These are phyloP conservation scores for Alternaria conjuncta DNA, from an alignment of 2,329 filamentous ascomycete species.

Conservation along the genomic window DNA sequence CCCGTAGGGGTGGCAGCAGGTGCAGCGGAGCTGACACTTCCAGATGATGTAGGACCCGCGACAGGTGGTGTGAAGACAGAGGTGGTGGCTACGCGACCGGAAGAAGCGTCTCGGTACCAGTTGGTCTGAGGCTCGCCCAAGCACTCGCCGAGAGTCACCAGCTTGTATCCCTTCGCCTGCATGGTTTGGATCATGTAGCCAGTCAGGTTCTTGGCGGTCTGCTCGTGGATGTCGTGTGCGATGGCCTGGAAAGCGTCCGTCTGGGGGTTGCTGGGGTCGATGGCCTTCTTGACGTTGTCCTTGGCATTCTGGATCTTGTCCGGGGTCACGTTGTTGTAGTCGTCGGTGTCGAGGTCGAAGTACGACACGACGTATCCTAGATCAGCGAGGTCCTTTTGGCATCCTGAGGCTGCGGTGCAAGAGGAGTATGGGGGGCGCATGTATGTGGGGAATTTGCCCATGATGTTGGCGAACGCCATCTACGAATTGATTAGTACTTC, in stretches of 20 bases:
- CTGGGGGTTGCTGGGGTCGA: constrained; percentile 37
- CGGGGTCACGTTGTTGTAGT: constrained; percentile 43
- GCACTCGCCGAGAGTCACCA: constrained; percentile 56
- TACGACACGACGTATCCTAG: constrained; percentile 67
- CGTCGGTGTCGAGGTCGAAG: constrained; percentile 65
- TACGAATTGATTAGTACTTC: not conserved
- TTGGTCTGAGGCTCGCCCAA: constrained; percentile 52
- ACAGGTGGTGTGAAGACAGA: constrained; percentile 15
- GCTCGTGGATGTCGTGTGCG: constrained; percentile 56
- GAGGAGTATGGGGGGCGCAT: constrained; percentile 59
- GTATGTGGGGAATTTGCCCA: constrained; percentile 63
- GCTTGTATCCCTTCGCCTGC: constrained; percentile 47
- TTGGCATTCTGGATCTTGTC: constrained; percentile 44
- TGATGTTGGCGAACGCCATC: constrained; percentile 61
- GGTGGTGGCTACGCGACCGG: constrained; percentile 13
- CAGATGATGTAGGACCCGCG: constrained; percentile 24
- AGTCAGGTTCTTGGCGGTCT: constrained; percentile 53
- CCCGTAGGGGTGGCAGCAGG: constrained; percentile 7
- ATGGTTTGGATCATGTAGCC: constrained; percentile 50
- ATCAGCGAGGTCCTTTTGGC: constrained; percentile 46
- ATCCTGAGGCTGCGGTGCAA: constrained; percentile 46
- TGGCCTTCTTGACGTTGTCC: constrained; percentile 50
- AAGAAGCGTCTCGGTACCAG: constrained; percentile 52
- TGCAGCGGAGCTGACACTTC: constrained; percentile 9
- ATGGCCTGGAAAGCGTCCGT: constrained; percentile 58